Evolutionary conservation across 1,284 basidiomycete species (phyloP), one percentile per base, ranked within the genome.

Genomic region (Wolfiporia cocos): DNA sequence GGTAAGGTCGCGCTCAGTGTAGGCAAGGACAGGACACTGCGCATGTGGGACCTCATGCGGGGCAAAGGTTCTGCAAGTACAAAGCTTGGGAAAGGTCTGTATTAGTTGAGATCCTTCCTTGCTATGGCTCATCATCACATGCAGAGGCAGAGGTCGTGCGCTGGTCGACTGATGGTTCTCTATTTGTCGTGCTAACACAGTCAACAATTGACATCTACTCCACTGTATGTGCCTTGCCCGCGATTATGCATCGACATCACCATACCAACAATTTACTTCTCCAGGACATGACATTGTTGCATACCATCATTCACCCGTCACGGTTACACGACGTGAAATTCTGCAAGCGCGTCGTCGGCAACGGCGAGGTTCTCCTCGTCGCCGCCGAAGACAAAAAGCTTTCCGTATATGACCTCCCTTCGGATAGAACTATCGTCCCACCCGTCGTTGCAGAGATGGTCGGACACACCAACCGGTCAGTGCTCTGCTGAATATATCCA

Each of bases 1-100:
- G 91, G 92, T 2, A 88, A 96, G 54, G 77, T 97, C 14, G 94
- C 87, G 0, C 65, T 99, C 22, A 90, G 83, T 49, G 92, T 97
- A 0, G 95, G 95, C 10, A 86, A 86, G 54, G 95, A 99, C 59
- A 73, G 79, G 48, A 92, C 89, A 6, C 61, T 98, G 46, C 78
- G 93, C 38, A 95, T 98, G 92, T 99, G 95, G 95, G 95, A 99
- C 69, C 69, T 99, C 34, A 96, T 97, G 89, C 74, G 93, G 35
- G 95, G 93, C 1, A 86, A 87, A 58, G 90, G 90, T 2, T 81
- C 83, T 11, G 91, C 91, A 3, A 93, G 90, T 57, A 86, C 85
- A 26, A 91, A 93, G 56, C 65, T 96, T 4, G 88, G 88, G 14
- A 84, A 84, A 66, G 91, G 90, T 89, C 36, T 40, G 1, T 23